These are phyloP conservation scores for Glutinoglossum americanum DNA, from an alignment of 495 filamentous ascomycete species.

Conservation along the genomic window DNA sequence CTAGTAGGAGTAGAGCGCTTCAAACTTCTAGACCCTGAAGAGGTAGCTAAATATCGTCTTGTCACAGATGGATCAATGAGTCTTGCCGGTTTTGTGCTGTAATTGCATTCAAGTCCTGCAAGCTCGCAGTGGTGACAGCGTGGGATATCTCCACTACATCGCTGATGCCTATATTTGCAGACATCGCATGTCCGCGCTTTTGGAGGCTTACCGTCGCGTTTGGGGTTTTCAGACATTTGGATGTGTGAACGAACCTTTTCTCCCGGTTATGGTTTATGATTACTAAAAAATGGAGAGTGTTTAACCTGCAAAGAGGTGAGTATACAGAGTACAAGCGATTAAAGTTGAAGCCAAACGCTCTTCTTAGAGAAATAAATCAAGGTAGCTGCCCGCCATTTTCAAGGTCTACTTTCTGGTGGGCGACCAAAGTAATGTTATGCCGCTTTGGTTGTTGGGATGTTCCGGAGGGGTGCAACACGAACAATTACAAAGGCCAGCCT, in stretches of 20 bases:
- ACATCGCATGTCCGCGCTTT: constrained; percentile 2
- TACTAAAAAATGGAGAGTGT: not conserved
- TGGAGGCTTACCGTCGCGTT: not conserved
- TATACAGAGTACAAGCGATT: not conserved
- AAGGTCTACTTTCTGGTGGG: no score
- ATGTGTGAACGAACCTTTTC: not conserved
- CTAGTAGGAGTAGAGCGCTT: not conserved
- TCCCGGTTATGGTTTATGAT: not conserved
- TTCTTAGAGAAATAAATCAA: no score
- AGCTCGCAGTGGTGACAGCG: not conserved
- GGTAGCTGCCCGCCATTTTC: no score
- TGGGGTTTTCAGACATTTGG: not conserved
- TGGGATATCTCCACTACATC: not conserved
- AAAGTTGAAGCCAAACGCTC: not conserved
- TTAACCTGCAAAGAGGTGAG: not conserved
- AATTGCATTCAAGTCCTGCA: not conserved
- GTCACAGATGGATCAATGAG: constrained; percentile 2
- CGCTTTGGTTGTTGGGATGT: no score
- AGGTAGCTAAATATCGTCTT: not conserved
- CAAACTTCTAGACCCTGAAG: not conserved
- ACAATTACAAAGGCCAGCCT: no score
- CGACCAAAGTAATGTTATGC: no score
- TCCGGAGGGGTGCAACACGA: no score
- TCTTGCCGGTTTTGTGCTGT: not conserved
- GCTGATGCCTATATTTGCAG: constrained; percentile 4